These are phyloP conservation scores for Ceriops tagal DNA, from an alignment of 345 rosid species.

Conservation along the genomic window DNA sequence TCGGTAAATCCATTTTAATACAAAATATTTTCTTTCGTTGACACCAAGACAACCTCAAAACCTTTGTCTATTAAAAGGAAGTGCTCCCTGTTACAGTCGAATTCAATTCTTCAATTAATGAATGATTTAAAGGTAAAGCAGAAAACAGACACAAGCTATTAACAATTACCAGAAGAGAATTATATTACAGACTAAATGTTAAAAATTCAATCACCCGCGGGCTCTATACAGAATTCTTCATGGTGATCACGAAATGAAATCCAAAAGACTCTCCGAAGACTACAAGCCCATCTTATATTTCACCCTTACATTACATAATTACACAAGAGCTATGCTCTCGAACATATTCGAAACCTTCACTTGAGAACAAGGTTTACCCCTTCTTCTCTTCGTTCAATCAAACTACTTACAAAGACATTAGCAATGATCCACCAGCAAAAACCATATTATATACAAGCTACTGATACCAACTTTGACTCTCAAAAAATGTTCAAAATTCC, in stretches of 20 bases:
- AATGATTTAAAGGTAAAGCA: neutral
- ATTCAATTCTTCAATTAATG: neutral
- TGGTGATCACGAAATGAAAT: slow-evolving; percentile 25
- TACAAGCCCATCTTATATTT: slow-evolving; percentile 17
- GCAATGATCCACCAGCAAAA: slow-evolving; percentile 28
- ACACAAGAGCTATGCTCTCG: slow-evolving; percentile 35
- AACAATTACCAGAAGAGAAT: slow-evolving; percentile 24
- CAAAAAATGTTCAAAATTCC: slow-evolving; percentile 36
- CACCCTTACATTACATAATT: slow-evolving; percentile 17
- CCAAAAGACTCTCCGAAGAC: slow-evolving; percentile 10
- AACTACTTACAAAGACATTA: slow-evolving; percentile 41
- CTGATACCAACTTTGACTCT: slow-evolving; percentile 14
- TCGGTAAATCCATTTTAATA: too few species aligned
- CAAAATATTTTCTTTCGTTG: too few species aligned
- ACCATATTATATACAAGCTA: slow-evolving; percentile 34
- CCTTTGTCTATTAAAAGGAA: too few species aligned
- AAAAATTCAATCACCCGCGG: slow-evolving; percentile 32
- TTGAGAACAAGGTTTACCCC: slow-evolving; percentile 21
- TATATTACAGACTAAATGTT: slow-evolving; percentile 26
- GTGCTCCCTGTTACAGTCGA: too few species aligned
- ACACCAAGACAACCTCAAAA: too few species aligned
- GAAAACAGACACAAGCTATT: neutral
- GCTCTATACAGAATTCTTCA: slow-evolving; percentile 34
- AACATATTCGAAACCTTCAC: slow-evolving; percentile 18
- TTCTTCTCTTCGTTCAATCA: slow-evolving; percentile 22